Conservation (phyloP, 179 eudicot genomes). For the Heliamphora pulchella region DNA sequence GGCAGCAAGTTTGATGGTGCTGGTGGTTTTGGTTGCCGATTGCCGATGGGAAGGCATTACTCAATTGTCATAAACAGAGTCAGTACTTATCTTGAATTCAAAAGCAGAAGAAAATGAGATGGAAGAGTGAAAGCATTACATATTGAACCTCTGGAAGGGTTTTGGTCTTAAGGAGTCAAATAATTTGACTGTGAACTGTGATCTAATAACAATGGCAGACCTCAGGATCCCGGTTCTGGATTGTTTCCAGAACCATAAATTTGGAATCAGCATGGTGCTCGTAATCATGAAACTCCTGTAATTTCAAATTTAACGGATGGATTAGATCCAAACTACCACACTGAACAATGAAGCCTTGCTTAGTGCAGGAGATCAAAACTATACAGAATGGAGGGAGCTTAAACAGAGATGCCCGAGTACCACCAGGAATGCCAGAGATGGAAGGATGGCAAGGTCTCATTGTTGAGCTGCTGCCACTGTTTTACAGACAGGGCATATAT, state of each 20-base stretch:
- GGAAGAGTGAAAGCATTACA: neutral
- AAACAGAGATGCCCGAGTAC: neutral
- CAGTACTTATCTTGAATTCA: neutral
- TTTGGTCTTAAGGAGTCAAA: neutral
- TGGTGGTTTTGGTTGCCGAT: too few species aligned
- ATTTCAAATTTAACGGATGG: neutral
- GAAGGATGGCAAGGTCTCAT: neutral
- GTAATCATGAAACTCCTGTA: neutral
- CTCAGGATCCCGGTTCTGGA: neutral
- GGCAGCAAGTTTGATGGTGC: too few species aligned
- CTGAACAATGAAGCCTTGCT: neutral
- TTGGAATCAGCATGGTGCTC: neutral
- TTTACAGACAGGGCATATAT: conserved; percentile 81
- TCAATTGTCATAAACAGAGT: too few species aligned
- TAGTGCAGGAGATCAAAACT: neutral
- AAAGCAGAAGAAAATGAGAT: neutral
- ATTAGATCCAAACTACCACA: neutral
- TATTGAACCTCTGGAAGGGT: neutral
- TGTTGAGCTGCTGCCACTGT: conserved; percentile 35
- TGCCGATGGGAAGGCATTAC: too few species aligned
- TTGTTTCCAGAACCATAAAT: neutral
- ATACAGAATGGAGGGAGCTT: neutral
- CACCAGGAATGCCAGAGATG: neutral
- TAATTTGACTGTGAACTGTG: neutral
- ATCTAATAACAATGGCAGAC: neutral